phyloP scores from a whole-genome alignment of 1,139 yeast genomes.

The Zygoascus hellenicus region DNA sequence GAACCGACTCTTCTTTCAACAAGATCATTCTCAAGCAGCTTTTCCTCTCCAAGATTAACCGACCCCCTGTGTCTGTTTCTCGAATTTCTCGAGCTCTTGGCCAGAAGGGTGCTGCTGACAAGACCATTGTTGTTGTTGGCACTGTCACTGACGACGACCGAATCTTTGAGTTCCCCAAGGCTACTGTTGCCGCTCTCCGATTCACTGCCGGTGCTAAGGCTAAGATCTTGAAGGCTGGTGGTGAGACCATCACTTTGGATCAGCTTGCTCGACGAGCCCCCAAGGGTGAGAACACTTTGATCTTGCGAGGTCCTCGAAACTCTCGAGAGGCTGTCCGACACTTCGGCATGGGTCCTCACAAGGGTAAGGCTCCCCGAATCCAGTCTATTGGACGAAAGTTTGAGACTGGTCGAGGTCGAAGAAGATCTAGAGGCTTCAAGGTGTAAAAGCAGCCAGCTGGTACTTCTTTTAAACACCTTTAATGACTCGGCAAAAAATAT shows the following conservation, averaged over 20 bases:
- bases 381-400: constrained; percentile 97
- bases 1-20: constrained; percentile 97
- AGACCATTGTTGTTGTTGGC: constrained; percentile 97
- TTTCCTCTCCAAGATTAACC: constrained; percentile 97
- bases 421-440: constrained; percentile 99
- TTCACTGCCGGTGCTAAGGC: constrained; percentile 99
- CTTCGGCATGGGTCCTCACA: constrained; percentile 99
- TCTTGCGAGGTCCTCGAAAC: constrained; percentile 98
- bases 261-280: constrained; percentile 99
- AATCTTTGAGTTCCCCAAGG: constrained; percentile 89
- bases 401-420: constrained; percentile 99
- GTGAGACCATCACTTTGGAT: constrained; percentile 98
- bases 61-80: constrained; percentile 97
- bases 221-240: constrained; percentile 96
- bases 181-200: constrained; percentile 97
- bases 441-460: constrained; percentile 51
- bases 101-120: constrained; percentile 80
- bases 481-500: background rate
- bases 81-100: constrained; percentile 80
- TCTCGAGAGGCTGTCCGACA: constrained; percentile 99
- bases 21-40: constrained; percentile 89
- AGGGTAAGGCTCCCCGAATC: constrained; percentile 98
- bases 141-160: constrained; percentile 98
- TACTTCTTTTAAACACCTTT: constrained; percentile 4
- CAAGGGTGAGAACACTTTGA: constrained; percentile 97